Conservation (phyloP, 2,329 filamentous ascomycete species). For the Didymella segeticola region DNA sequence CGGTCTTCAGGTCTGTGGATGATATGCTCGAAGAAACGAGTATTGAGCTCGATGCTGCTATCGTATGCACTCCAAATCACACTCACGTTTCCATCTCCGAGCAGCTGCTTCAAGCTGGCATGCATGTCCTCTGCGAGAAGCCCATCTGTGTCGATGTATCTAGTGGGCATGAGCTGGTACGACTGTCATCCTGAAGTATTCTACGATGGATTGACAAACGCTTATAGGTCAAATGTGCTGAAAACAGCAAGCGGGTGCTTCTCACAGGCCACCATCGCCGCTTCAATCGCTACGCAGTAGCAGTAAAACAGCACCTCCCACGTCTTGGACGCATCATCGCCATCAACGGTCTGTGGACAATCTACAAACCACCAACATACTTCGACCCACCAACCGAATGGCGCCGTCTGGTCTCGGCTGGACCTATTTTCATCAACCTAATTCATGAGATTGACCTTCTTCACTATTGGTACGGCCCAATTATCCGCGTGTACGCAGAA, state of each 20-base stretch:
- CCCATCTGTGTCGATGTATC: not conserved
- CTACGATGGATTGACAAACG: not conserved
- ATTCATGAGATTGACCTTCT: constrained; percentile 4
- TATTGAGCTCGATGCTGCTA: not conserved
- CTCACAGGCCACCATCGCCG: constrained; percentile 1
- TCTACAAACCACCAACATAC: not conserved
- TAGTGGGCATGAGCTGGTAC: not conserved
- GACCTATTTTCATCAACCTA: not conserved
- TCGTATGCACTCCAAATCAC: constrained; percentile 2
- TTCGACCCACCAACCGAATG: constrained; percentile 1
- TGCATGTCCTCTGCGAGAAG: constrained; percentile 2
- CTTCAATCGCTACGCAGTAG: constrained; percentile 1
- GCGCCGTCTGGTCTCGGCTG: not conserved
- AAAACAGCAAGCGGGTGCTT: not conserved
- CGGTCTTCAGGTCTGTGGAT: not conserved
- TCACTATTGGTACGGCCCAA: constrained; percentile 1
- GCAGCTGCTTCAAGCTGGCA: not conserved
- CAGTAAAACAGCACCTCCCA: constrained; percentile 1
- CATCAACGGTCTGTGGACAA: constrained; percentile 1
- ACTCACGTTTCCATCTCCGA: not conserved
- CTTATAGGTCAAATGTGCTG: not conserved
- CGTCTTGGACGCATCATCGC: not conserved
- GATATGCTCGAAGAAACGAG: not conserved
- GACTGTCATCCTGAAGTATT: not conserved
- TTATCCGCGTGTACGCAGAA: not conserved